Evolutionary conservation across 2,329 filamentous ascomycete species (phyloP).

Genomic region (Hypoxylon sp.): DNA sequence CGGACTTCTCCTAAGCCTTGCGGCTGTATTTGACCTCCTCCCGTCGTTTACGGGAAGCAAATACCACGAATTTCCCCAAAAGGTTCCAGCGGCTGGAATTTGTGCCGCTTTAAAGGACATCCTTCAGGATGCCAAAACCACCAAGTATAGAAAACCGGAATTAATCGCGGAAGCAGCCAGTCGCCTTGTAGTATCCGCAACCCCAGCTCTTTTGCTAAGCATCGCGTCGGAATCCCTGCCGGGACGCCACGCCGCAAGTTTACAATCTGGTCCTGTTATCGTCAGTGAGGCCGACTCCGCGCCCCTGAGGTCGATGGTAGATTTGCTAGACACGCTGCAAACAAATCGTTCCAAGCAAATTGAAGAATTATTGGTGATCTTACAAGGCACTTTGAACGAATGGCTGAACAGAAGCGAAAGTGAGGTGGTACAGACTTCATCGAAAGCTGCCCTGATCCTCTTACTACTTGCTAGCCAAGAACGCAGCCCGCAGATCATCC

Average conservation of each 20-base stretch:
- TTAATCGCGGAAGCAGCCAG: conserved; percentile 73
- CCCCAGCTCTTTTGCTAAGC: conserved; percentile 61
- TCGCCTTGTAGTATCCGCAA: conserved; percentile 66
- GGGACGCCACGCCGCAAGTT: conserved; percentile 14
- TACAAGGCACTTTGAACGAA: conserved; percentile 54
- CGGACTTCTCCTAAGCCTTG: conserved; percentile 73
- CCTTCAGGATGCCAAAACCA: conserved; percentile 57
- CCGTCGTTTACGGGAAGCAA: conserved; percentile 50
- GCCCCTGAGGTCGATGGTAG: conserved; percentile 19
- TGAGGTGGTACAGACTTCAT: conserved; percentile 63
- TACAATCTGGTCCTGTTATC: conserved; percentile 49
- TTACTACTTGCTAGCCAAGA: conserved; percentile 58
- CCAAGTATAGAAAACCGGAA: conserved; percentile 70
- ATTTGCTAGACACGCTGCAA: conserved; percentile 37
- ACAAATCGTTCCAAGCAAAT: conserved; percentile 32
- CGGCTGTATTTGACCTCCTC: conserved; percentile 66
- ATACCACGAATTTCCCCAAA: conserved; percentile 9
- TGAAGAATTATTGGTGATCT: conserved; percentile 40
- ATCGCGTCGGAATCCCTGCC: conserved; percentile 39
- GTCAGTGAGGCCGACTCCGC: conserved; percentile 35
- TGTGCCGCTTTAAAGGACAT: conserved; percentile 53
- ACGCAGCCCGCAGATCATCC: conserved; percentile 57
- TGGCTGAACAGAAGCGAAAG: conserved; percentile 66
- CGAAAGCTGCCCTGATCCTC: conserved; percentile 64
- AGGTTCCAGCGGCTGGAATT: conserved; percentile 41